phyloP scores from a whole-genome alignment of 2,329 filamentous ascomycete genomes.

The Xylariaceae sp. region DNA sequence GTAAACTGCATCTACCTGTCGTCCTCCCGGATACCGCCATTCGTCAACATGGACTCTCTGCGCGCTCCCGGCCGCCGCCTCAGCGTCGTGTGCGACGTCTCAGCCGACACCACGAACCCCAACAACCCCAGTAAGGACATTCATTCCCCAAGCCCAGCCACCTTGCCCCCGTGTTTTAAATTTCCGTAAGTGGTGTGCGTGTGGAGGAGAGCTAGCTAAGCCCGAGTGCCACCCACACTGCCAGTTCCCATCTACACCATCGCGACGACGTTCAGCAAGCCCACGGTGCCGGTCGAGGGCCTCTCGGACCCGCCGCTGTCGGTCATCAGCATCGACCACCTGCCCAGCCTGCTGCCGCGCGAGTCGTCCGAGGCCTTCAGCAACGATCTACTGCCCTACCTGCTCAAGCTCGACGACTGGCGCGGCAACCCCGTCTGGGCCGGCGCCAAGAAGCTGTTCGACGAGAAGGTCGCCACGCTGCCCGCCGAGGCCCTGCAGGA shows the following conservation, averaged over 20 bases:
- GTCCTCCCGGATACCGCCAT: conserved; percentile 67
- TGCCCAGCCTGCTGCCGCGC: conserved; percentile 74
- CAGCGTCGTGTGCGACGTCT: conserved; percentile 73
- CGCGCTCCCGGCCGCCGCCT: conserved; percentile 62
- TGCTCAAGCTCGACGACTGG: conserved; percentile 72
- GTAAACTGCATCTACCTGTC: conserved; percentile 69
- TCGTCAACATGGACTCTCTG: conserved; percentile 66
- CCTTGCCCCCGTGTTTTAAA: too few species aligned
- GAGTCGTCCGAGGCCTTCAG: conserved; percentile 86
- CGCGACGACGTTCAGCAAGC: conserved; percentile 80
- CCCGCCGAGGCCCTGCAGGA: conserved; percentile 35
- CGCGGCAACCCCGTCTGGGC: conserved; percentile 70
- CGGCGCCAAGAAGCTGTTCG: conserved; percentile 75
- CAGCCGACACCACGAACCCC: conserved; percentile 65
- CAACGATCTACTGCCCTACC: conserved; percentile 65
- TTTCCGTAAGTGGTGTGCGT: too few species aligned
- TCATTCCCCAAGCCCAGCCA: too few species aligned
- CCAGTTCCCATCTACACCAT: conserved; percentile 71
- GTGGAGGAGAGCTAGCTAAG: too few species aligned
- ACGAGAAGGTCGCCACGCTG: conserved; percentile 69
- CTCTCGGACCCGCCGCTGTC: conserved; percentile 54
- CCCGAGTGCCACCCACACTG: not conserved
- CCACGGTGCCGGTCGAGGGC: conserved; percentile 70
- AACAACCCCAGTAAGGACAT: conserved; percentile 41
- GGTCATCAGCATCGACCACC: conserved; percentile 83